phyloP scores from a whole-genome alignment of 2,329 filamentous ascomycete species.

The Ramularia endophylla region DNA sequence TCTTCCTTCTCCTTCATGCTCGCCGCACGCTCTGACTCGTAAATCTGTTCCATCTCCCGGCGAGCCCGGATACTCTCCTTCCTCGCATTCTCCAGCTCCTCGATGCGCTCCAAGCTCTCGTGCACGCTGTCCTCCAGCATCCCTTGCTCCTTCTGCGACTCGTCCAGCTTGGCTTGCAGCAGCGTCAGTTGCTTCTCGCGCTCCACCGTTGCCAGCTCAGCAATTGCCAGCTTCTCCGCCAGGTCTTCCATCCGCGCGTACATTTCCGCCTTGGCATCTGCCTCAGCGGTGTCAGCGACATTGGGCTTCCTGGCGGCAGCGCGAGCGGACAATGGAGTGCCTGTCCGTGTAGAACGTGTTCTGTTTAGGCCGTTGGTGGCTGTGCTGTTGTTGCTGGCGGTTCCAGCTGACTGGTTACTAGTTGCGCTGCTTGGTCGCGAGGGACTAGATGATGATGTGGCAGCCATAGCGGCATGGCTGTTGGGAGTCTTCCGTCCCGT shows the following conservation, averaged over 20 bases:
- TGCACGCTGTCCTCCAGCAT: slow-evolving; percentile 84
- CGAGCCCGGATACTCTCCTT: slow-evolving; percentile 76
- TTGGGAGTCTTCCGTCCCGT: slow-evolving; percentile 15
- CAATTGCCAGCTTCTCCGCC: slow-evolving; percentile 73
- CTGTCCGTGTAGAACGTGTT: slow-evolving; percentile 58
- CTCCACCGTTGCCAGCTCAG: slow-evolving; percentile 68
- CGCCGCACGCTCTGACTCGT: slow-evolving; percentile 81
- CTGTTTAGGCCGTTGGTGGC: slow-evolving; percentile 21
- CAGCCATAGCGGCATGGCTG: slow-evolving; percentile 9
- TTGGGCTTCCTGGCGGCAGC: slow-evolving; percentile 56
- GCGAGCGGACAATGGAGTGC: slow-evolving; percentile 66
- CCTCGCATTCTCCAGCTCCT: slow-evolving; percentile 76
- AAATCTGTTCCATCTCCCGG: slow-evolving; percentile 86
- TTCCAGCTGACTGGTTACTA: slow-evolving; percentile 2
- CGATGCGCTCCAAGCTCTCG: slow-evolving; percentile 77
- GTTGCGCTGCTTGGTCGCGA: slow-evolving; percentile 20
- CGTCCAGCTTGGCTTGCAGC: slow-evolving; percentile 78
- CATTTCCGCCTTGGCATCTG: slow-evolving; percentile 73
- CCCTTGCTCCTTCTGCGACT: slow-evolving; percentile 73
- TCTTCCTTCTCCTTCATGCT: slow-evolving; percentile 92
- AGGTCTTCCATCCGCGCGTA: slow-evolving; percentile 76
- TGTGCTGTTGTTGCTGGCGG: slow-evolving; percentile 11
- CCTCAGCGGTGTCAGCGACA: slow-evolving; percentile 29
- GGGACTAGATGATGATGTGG: slow-evolving; percentile 7
- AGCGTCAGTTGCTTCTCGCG: slow-evolving; percentile 74